phyloP scores from a whole-genome alignment of 139 green algal genomes.

The Closterium sp. region DNA sequence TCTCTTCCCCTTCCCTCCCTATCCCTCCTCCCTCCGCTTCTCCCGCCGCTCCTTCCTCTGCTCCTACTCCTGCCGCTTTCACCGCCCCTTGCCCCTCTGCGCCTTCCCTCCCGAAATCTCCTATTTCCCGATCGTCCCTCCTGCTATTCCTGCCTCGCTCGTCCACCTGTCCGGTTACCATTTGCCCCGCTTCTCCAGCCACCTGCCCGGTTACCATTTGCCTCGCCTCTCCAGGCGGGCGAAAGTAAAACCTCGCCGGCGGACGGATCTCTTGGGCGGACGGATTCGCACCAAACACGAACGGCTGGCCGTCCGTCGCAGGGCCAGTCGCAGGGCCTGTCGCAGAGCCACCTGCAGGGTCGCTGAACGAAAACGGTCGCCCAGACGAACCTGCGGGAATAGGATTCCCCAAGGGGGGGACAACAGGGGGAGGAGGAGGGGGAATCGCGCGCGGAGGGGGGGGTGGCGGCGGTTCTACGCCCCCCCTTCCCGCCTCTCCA shows the following conservation, averaged over 20 bases:
- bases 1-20: neutral
- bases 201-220: too few relatives aligned
- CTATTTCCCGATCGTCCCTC: neutral
- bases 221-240: neutral
- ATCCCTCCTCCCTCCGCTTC: neutral
- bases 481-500: neutral
- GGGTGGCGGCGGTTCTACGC: too few relatives aligned
- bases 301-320: neutral
- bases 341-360: neutral
- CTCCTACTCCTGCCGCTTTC: neutral
- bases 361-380: neutral
- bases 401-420: neutral
- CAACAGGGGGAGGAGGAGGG: neutral
- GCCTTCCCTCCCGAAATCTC: neutral
- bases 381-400: neutral
- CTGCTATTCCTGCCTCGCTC: too few relatives aligned
- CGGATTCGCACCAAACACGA: neutral
- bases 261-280: neutral
- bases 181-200: too few relatives aligned
- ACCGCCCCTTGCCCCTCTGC: too few relatives aligned
- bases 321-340: neutral
- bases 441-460: neutral
- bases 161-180: too few relatives aligned
- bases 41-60: neutral
- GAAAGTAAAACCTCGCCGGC: neutral